Evolutionary conservation across 2,329 filamentous ascomycete species (phyloP).

Genomic region (Metarhizium robertsii): DNA sequence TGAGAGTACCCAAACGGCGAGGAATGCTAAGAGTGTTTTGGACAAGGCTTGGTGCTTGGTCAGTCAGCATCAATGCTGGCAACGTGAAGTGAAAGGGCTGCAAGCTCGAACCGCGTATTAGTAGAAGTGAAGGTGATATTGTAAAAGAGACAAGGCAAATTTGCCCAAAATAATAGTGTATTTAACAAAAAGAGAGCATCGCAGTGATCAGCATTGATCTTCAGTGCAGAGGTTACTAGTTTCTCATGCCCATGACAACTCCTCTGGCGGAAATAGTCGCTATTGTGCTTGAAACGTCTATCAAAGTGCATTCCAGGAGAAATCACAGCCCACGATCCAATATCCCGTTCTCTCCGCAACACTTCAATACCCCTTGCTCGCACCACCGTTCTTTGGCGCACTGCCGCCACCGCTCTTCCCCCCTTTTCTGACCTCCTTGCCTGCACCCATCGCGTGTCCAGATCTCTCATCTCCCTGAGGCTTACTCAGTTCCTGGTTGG

Average conservation of each 20-base stretch:
- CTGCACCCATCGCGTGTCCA: conserved; percentile 21
- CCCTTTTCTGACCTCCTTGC: conserved; percentile 23
- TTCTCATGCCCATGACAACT: too few species aligned
- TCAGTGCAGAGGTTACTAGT: too few species aligned
- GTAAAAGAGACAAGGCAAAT: too few species aligned
- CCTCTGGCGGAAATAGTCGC: too few species aligned
- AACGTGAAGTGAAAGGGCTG: conserved; percentile 64
- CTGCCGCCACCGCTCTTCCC: conserved; percentile 23
- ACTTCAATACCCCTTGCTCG: neutral
- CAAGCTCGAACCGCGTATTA: conserved; percentile 58
- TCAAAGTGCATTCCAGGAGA: too few species aligned
- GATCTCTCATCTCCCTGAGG: conserved; percentile 15
- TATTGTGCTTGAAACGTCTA: too few species aligned
- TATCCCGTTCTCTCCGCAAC: neutral
- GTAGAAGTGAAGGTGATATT: neutral
- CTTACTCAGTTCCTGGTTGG: conserved; percentile 7
- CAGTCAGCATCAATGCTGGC: conserved; percentile 63
- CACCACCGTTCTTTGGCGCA: conserved; percentile 20
- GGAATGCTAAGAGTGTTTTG: conserved; percentile 59
- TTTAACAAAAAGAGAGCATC: too few species aligned
- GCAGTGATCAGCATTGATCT: too few species aligned
- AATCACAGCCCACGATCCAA: too few species aligned
- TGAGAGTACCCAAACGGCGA: conserved; percentile 54
- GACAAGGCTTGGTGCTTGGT: conserved; percentile 62
- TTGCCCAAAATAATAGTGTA: too few species aligned